phyloP scores from a whole-genome alignment of 768 basidiomycete genomes.

The Hortiboletus campestris region DNA sequence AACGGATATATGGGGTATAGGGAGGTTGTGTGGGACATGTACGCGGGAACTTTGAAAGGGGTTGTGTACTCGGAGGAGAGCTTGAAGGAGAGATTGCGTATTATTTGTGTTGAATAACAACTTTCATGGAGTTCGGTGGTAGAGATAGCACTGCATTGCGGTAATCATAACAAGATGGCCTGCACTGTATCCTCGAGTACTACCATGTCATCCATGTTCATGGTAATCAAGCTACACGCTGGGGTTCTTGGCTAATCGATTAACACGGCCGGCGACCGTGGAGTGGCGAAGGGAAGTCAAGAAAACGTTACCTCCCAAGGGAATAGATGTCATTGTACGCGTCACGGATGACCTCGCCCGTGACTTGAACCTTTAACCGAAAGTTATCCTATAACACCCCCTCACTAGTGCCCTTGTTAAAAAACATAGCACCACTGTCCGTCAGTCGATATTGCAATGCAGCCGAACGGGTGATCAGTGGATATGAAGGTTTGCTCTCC shows the following conservation, averaged over 20 bases:
- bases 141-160: neutral
- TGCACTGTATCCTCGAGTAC: neutral
- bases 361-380: neutral
- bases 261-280: neutral
- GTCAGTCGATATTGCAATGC: conserved; percentile 73
- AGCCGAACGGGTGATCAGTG: conserved; percentile 46
- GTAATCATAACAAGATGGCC: neutral
- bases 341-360: neutral
- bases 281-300: neutral
- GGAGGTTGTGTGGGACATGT: conserved; percentile 55
- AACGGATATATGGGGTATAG: conserved; percentile 75
- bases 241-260: neutral
- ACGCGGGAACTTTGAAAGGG: conserved; percentile 36
- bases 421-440: conserved; percentile 64
- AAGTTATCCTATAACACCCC: conserved; percentile 50
- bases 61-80: conserved; percentile 34
- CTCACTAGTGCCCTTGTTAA: conserved; percentile 67
- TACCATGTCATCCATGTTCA: neutral
- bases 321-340: neutral
- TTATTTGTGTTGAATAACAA: conserved; percentile 32
- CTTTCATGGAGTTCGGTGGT: neutral
- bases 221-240: neutral
- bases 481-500: conserved; percentile 30
- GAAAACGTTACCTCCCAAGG: neutral
- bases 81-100: conserved; percentile 40